A percentile compares a stretch with the other conserved stretches of the same genome.
phyloP scores from a whole-genome alignment of 768 basidiomycete genomes.

The Exidia glandulosa region DNA sequence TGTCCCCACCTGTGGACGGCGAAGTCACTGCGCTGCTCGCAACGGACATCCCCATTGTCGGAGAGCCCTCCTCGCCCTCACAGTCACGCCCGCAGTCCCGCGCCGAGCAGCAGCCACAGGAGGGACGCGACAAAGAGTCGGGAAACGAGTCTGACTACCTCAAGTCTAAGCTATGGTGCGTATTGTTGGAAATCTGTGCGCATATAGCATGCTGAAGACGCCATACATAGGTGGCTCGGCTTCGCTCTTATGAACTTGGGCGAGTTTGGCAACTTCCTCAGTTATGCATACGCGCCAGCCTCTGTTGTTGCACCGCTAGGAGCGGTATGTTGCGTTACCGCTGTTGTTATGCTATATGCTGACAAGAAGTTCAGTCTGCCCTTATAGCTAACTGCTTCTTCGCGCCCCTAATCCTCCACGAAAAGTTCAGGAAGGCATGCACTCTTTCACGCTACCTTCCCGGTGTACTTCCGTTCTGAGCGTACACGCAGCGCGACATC shows the following conservation, averaged over 20 bases:
- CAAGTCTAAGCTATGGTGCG: constrained; percentile 73
- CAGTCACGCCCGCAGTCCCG: no score
- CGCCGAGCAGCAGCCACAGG: not conserved
- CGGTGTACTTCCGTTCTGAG: constrained; percentile 6
- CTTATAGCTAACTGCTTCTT: constrained; percentile 94
- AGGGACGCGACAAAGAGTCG: not conserved
- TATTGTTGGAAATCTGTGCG: not conserved
- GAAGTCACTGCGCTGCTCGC: not conserved
- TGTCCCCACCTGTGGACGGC: not conserved
- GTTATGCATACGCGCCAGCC: constrained; percentile 83
- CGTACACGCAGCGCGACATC: constrained; percentile 49
- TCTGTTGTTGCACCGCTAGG: constrained; percentile 92
- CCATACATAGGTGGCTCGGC: constrained; percentile 66
- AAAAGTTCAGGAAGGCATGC: constrained; percentile 67
- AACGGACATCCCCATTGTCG: not conserved
- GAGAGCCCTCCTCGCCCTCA: not conserved
- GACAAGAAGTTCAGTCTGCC: constrained; percentile 47
- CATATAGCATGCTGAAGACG: not conserved
- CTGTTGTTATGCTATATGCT: not conserved
- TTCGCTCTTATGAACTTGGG: constrained; percentile 85
- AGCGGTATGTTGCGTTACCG: constrained; percentile 46
- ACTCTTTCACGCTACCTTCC: constrained; percentile 6
- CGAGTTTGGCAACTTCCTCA: constrained; percentile 83
- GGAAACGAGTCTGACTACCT: constrained; percentile 59
- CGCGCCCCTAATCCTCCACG: constrained; percentile 73